phyloP scores from a whole-genome alignment of 1,139 yeast species.

The Blastobotrys niveus region DNA sequence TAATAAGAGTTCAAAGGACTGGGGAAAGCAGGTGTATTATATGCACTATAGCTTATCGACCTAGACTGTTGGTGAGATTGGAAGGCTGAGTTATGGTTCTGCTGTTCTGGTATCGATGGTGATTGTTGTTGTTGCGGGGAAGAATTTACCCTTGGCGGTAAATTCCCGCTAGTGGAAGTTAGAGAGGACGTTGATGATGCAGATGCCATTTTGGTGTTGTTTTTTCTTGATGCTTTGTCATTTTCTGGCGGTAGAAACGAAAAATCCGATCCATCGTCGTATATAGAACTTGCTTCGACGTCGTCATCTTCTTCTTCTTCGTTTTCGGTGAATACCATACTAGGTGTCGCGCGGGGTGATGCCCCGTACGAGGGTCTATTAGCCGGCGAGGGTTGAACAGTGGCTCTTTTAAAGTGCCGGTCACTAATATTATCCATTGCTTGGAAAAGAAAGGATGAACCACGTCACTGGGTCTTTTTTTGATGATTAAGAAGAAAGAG shows the following conservation, averaged over 20 bases:
- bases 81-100: neutral
- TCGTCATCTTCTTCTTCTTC: neutral
- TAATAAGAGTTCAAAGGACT: too few species aligned
- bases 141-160: neutral
- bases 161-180: too few species aligned
- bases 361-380: slow-evolving; percentile 8
- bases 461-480: neutral
- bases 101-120: neutral
- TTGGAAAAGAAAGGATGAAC: neutral
- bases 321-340: too few species aligned
- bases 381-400: slow-evolving; percentile 11
- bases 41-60: slow-evolving; percentile 1
- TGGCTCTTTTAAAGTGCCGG: slow-evolving; percentile 5
- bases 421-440: neutral
- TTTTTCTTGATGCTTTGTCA: neutral
- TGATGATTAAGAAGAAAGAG: neutral
- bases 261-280: slow-evolving; percentile 10
- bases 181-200: too few species aligned
- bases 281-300: neutral
- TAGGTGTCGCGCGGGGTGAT: neutral
- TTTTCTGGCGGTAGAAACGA: slow-evolving; percentile 6
- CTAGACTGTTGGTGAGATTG: neutral
- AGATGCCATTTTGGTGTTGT: too few species aligned
- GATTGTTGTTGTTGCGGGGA: neutral
- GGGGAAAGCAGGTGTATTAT: slow-evolving; percentile 9